phyloP scores from a whole-genome alignment of 345 rosid genomes.

The Gossypium bickii region DNA sequence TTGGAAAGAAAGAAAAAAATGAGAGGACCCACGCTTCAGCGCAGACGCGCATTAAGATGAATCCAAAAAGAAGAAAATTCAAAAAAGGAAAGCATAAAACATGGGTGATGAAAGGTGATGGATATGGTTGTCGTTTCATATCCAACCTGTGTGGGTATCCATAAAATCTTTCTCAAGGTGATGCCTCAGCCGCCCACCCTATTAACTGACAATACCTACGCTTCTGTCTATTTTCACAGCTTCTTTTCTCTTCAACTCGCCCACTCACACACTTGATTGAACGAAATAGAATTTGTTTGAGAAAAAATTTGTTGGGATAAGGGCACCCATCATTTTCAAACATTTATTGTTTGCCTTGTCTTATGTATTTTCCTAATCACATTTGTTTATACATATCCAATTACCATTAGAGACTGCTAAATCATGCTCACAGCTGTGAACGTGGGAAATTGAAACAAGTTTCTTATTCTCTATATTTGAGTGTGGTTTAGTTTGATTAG shows the following conservation, averaged over 20 bases:
- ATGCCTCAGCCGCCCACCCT: conserved; percentile 1
- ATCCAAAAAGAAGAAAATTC: conserved; percentile 20
- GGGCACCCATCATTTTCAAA: neutral
- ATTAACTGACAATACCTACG: neutral
- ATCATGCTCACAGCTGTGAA: neutral
- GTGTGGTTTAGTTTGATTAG: neutral
- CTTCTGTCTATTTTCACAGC: neutral
- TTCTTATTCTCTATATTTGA: neutral
- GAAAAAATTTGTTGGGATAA: neutral
- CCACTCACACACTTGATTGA: neutral
- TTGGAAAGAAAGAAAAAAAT: neutral
- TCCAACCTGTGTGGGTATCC: neutral
- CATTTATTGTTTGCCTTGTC: neutral
- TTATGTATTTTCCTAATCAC: neutral
- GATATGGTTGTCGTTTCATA: neutral
- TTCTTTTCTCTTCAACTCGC: neutral
- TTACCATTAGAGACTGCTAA: no score
- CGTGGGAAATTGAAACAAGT: neutral
- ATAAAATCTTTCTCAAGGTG: conserved; percentile 2
- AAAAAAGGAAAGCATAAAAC: neutral
- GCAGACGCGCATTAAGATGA: conserved; percentile 35
- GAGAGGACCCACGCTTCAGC: conserved; percentile 15
- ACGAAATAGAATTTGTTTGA: neutral
- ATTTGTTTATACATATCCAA: no score
- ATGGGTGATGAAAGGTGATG: neutral